These are phyloP conservation scores for Cryptococcus floricola DNA, from an alignment of 1,284 basidiomycete genomes.

Conservation along the genomic window DNA sequence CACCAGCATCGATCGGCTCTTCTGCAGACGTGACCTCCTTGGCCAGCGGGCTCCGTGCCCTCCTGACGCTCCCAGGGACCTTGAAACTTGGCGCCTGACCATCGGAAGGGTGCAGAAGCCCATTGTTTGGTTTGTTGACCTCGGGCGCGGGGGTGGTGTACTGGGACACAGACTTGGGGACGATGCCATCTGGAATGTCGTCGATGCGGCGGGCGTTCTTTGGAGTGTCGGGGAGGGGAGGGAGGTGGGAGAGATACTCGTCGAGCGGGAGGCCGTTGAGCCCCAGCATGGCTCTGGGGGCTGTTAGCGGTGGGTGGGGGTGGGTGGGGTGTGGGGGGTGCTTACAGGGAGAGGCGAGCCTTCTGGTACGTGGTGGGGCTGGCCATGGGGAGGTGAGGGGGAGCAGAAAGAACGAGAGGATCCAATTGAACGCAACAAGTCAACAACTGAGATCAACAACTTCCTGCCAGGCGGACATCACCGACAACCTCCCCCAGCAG, in stretches of 20 bases:
- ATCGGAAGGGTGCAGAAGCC: background rate
- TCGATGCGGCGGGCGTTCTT: constrained; percentile 5
- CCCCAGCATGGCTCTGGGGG: constrained; percentile 7
- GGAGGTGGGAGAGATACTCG: constrained; percentile 17
- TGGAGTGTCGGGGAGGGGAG: constrained; percentile 24
- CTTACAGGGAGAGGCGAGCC: constrained; percentile 1
- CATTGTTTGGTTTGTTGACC: background rate
- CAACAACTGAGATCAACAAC: too few species aligned
- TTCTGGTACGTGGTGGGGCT: background rate
- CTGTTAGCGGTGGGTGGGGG: background rate
- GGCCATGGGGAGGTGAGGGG: background rate
- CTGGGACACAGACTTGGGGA: background rate
- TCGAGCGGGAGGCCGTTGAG: constrained; percentile 13
- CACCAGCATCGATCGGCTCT: background rate
- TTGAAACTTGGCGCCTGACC: background rate
- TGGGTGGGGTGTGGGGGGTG: background rate
- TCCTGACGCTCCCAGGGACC: background rate
- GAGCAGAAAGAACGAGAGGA: too few species aligned
- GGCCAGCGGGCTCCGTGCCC: background rate
- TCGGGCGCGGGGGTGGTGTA: background rate
- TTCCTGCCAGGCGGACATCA: too few species aligned
- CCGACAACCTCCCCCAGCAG: too few species aligned
- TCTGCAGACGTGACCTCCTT: background rate
- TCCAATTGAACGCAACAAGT: too few species aligned
- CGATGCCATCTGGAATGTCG: constrained; percentile 5